Conservation (phyloP, 1,284 basidiomycete species). For the Ustilago trichophora region DNA sequence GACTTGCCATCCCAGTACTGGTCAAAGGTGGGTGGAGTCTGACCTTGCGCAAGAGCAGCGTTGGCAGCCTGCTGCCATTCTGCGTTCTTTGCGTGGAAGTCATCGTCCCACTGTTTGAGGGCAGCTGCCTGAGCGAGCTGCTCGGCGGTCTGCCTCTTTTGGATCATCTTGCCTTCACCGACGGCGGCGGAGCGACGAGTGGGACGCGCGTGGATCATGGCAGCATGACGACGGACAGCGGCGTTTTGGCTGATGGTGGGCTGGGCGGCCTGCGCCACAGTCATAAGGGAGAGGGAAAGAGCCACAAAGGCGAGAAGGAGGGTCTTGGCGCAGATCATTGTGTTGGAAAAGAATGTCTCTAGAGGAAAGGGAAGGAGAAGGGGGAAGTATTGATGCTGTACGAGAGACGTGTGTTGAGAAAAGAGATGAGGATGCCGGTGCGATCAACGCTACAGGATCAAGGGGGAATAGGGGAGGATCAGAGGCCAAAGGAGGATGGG, state of each 20-base stretch:
- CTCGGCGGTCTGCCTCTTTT: conserved; percentile 40
- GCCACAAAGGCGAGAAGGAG: conserved; percentile 38
- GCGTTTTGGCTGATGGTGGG: conserved; percentile 41
- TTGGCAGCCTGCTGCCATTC: conserved; percentile 55
- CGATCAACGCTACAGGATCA: conserved; percentile 43
- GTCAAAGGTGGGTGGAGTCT: conserved; percentile 47
- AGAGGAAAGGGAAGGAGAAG: background rate
- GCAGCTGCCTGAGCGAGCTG: conserved; percentile 35
- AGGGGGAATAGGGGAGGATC: background rate
- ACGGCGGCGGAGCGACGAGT: conserved; percentile 29
- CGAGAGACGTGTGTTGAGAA: background rate
- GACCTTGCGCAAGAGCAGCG: conserved; percentile 40
- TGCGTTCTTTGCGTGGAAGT: conserved; percentile 48
- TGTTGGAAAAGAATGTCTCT: background rate
- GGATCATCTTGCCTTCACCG: conserved; percentile 26
- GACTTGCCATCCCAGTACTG: conserved; percentile 40
- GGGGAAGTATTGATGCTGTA: background rate
- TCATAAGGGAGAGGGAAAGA: conserved; percentile 21
- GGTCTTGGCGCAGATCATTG: conserved; percentile 32
- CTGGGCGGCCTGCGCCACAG: conserved; percentile 38
- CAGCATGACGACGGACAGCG: conserved; percentile 26
- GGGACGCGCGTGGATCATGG: conserved; percentile 19
- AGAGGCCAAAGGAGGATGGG: conserved; percentile 3
- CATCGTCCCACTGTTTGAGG: conserved; percentile 41
- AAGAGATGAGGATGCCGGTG: conserved; percentile 13